Conservation (phyloP, 768 basidiomycete species). For the Boletus rubescentipes region DNA sequence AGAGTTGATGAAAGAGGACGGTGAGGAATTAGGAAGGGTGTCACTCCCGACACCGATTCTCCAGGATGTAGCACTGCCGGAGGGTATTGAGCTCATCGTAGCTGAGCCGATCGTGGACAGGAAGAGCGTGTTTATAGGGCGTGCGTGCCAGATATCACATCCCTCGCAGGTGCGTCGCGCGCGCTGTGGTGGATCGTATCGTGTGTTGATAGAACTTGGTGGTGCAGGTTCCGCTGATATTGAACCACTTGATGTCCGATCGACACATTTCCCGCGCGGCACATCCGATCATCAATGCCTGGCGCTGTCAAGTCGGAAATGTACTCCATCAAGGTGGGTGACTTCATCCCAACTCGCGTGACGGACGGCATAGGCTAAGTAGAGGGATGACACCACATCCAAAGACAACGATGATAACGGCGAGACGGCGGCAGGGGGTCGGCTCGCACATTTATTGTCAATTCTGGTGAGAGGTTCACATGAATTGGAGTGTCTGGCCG, state of each 20-base stretch:
- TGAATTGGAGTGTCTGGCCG: background rate
- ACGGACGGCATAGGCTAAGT: background rate
- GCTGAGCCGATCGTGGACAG: constrained; percentile 84
- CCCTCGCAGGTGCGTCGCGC: constrained; percentile 59
- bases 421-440: constrained; percentile 88
- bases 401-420: constrained; percentile 94
- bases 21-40: background rate
- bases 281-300: constrained; percentile 80
- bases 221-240: constrained; percentile 62
- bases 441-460: constrained; percentile 87
- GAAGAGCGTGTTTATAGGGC: constrained; percentile 82
- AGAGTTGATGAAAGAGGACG: constrained; percentile 4
- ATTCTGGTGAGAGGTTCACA: constrained; percentile 58
- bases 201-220: background rate
- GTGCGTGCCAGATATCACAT: constrained; percentile 77
- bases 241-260: constrained; percentile 69
- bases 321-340: constrained; percentile 71
- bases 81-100: constrained; percentile 63
- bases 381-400: background rate
- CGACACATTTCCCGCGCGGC: constrained; percentile 70
- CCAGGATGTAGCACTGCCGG: constrained; percentile 41
- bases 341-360: background rate
- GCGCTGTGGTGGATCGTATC: background rate
- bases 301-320: constrained; percentile 68
- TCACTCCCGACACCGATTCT: background rate